phyloP scores from a whole-genome alignment of 805 yeast genomes.

The Sugiyamaella americana region DNA sequence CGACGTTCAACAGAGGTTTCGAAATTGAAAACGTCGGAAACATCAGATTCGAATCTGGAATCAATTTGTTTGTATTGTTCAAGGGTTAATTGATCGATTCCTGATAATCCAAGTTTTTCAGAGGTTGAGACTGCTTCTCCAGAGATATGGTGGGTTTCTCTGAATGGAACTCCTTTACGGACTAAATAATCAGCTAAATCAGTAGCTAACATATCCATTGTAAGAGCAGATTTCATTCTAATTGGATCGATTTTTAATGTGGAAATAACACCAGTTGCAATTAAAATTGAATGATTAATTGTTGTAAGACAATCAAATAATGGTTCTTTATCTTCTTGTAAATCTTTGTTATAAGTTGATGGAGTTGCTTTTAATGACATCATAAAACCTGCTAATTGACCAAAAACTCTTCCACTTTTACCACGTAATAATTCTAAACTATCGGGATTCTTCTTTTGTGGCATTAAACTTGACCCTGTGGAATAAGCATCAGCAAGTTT shows the following conservation, averaged over 20 bases:
- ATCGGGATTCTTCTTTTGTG: slow-evolving; percentile 98
- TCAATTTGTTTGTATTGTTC: slow-evolving; percentile 80
- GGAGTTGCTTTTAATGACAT: slow-evolving; percentile 97
- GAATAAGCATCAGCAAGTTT: slow-evolving; percentile 96
- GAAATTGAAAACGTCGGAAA: slow-evolving; percentile 78
- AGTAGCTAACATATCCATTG: slow-evolving; percentile 99
- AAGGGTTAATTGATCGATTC: slow-evolving; percentile 77
- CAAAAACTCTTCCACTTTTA: slow-evolving; percentile 94
- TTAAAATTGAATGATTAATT: slow-evolving; percentile 86
- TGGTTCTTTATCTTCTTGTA: slow-evolving; percentile 99
- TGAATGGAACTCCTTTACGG: slow-evolving; percentile 96
- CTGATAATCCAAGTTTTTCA: slow-evolving; percentile 67
- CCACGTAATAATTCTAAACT: slow-evolving; percentile 93
- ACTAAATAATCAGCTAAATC: slow-evolving; percentile 97
- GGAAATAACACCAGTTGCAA: slow-evolving; percentile 94
- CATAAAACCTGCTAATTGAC: slow-evolving; percentile 89
- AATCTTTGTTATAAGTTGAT: slow-evolving; percentile 94
- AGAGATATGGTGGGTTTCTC: slow-evolving; percentile 98
- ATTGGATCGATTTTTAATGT: slow-evolving; percentile 68
- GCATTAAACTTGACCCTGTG: slow-evolving; percentile 97
- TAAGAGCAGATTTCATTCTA: slow-evolving; percentile 79
- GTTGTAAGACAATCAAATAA: slow-evolving; percentile 84
- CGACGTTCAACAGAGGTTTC: slow-evolving; percentile 95
- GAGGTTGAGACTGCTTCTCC: slow-evolving; percentile 95
- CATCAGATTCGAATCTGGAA: slow-evolving; percentile 71